Evolutionary conservation across 768 basidiomycete species (phyloP), one percentile per base, ranked within the genome.

Genomic region (Russula foetens): DNA sequence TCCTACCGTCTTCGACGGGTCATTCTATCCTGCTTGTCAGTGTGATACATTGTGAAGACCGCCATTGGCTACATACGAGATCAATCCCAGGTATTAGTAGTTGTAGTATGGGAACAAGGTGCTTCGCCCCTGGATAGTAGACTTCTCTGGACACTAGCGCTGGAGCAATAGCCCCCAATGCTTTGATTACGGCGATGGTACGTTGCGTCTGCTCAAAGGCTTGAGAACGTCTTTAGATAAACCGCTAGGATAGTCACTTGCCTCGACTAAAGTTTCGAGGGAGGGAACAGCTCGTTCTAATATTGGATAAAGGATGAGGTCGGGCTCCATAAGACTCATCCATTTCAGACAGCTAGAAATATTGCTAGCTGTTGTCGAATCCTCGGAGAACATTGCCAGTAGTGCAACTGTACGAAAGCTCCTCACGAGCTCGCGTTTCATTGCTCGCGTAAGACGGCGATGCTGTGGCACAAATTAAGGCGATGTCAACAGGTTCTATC

Each of bases 341-440:
- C 85, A 88, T 72, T 91, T 91, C 63, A 95, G 73, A 59, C 88
- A 86, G 44, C 83, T 83, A 69, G 90, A 86, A 45, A 92, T 85
- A 65, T 92, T 89, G 17, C 78, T 72, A 29, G 88, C 85, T 1
- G 90, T 88, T 11, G 80, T 77, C 51, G 80, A 76, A 69, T 92
- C 90, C 69, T 88, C 88, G 9, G 88, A 91, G 75, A 95, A 96
- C 83, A 94, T 92, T 3, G 90, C 85, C n/a, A 94, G 78, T 29
- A 96, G 76, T 0, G 86, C 84, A 15, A 94, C 88, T 0, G 92
- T 93, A 59, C 90, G 75, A 39, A 94, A 75, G 24, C 83, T 86
- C 64, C 89, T 85, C 21, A 93, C 91, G 21, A 96, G 82, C 69
- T 95, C 91, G 51, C 86, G 80, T 68, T 83, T 88, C 84, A 96